Conservation (phyloP, 768 basidiomycete genomes). For the Rhodocollybia butyracea region DNA sequence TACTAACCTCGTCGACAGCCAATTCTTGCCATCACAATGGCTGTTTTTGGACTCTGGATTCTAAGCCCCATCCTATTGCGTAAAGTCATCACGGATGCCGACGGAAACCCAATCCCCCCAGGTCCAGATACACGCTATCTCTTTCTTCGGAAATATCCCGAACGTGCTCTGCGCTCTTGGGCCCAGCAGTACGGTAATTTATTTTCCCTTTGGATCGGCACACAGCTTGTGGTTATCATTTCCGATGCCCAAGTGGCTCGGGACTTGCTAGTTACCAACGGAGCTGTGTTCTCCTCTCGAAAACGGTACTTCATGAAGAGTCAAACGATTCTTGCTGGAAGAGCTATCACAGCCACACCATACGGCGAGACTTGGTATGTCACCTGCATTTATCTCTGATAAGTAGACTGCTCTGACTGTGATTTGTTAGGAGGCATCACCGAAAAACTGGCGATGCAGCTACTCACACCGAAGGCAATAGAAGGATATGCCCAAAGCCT, state of each 20-base stretch:
- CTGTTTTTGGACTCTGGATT: background rate
- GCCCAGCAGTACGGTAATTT: constrained; percentile 29
- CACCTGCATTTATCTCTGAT: background rate
- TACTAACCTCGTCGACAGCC: too few relatives aligned
- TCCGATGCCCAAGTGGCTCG: constrained; percentile 29
- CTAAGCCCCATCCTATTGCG: background rate
- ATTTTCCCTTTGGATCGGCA: constrained; percentile 35
- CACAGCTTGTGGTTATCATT: constrained; percentile 33
- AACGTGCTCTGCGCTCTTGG: constrained; percentile 30
- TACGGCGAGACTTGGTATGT: constrained; percentile 20
- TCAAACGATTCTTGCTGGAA: constrained; percentile 28
- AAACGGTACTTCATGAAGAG: constrained; percentile 33
- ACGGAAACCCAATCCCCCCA: background rate
- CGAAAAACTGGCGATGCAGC: constrained; percentile 19
- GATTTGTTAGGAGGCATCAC: constrained; percentile 20
- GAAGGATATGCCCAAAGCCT: constrained; percentile 13
- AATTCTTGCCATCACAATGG: too few relatives aligned
- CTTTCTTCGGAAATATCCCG: constrained; percentile 35
- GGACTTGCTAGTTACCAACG: constrained; percentile 33
- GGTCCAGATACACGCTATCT: constrained; percentile 11
- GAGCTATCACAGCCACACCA: constrained; percentile 30
- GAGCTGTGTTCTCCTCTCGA: constrained; percentile 31
- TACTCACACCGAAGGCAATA: constrained; percentile 18
- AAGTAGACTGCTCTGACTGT: background rate
- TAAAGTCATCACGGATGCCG: background rate